Evolutionary conservation across 176 grass and related monocot genomes (phyloP).

Genomic region (Aegilops tauschii): DNA sequence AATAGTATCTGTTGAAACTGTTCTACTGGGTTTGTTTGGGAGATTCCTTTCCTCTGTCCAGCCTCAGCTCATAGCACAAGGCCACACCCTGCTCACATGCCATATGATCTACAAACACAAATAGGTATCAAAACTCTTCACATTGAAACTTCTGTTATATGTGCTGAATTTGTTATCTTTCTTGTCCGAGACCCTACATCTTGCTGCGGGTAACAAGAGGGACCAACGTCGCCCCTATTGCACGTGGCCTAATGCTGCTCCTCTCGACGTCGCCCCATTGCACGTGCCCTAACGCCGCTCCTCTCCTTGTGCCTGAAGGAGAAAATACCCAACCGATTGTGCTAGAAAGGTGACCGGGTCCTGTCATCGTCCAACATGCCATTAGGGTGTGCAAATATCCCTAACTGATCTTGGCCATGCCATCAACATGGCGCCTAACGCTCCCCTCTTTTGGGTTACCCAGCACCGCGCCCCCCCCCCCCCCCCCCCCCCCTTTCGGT

Average conservation of each 20-base stretch:
- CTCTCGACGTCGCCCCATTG: no score
- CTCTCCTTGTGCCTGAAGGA: no score
- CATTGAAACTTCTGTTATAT: not conserved
- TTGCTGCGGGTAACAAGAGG: no score
- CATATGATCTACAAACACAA: not conserved
- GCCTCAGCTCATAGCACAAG: not conserved
- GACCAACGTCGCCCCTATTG: no score
- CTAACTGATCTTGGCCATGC: not conserved
- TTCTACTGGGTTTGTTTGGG: not conserved
- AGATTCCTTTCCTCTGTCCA: not conserved
- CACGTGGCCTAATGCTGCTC: no score
- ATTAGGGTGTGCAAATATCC: not conserved
- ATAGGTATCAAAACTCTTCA: not conserved
- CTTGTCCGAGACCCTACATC: accelerated
- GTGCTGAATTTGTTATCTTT: no score
- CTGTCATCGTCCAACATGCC: no score
- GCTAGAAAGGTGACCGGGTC: no score
- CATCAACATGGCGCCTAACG: not conserved
- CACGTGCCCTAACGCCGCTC: no score
- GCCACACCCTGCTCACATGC: not conserved
- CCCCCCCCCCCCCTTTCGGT: not conserved
- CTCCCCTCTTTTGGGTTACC: not conserved
- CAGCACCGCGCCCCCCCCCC: not conserved
- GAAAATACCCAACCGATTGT: no score
- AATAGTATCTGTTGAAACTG: not conserved